Evolutionary conservation across 768 basidiomycete genomes (phyloP), one percentile per base, ranked within the genome.

Genomic region (Suillus plorans): DNA sequence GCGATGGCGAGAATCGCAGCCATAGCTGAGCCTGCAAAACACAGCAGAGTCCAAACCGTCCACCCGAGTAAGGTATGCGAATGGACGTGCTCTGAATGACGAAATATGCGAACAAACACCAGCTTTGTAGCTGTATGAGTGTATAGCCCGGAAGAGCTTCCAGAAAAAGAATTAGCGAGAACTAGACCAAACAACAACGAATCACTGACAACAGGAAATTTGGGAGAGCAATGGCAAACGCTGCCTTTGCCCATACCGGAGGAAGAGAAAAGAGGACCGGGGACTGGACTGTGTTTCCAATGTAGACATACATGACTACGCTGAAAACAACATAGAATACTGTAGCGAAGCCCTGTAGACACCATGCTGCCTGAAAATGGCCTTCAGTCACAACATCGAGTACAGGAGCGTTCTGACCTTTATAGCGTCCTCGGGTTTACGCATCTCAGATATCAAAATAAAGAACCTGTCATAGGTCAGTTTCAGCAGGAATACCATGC

Each of bases 381-480:
- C 34, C 55, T 31, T 31, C n/a, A 58, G 42, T 59, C 20, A 22
- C 20, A 44, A 60, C 8, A 60, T 20, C 45, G 36, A 45, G 7
- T 5, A 50, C 20, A 52, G 22, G 9, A 10, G 13, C 9, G 34
- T n/a, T 42, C 16, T 22, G 63, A 84, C 84, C 78, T 86, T 86
- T 82, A 85, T 86, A 6, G 84, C 84, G 68, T 86, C 84, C 66
- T 80, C 70, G 1, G 85, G 84, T 34, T 67, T 70, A 25, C 72
- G 73, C 85, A 86, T 85, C 68, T 86, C 85, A 16, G 85, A 85
- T 37, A 85, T 84, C 25, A 85, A 69, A 47, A 86, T 81, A 67
- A 86, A 86, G 69, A 86, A 85, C 81, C 84, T 84, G 47, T 34
- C 34, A 22, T 2, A 57, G 20, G 44, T 68, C 53, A 64, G 58